Base-by-base conservation (phyloP, 1,139 yeast species). In the Schizosaccharomyces versatilis region DNA sequence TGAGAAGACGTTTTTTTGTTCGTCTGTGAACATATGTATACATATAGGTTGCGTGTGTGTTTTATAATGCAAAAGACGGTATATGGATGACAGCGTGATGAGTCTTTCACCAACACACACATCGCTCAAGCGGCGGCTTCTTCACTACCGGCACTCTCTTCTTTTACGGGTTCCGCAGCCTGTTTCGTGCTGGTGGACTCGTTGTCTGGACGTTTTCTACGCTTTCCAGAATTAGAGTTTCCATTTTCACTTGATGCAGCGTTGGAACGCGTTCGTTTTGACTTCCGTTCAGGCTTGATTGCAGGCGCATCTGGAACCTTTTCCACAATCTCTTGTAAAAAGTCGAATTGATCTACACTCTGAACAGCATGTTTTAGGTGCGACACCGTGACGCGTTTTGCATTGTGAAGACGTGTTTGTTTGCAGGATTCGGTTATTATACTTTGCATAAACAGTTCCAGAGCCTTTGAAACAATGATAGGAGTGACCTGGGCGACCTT, bases 401-500 rank as follows among this genome's bases (percentile, higher is more conserved):
- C 81, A 14, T 93, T 94, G 57, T 78, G 75, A 56, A 73, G 71
- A 57, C 80, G 77, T 8, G 96, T 95, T 62, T 84, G 86, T 52
- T 77, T 74, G 54, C 85, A 80, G 15, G 94, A 76, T 54, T 84
- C 88, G 63, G 84, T 90, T 54, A 90, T 94, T 58, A 93, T 73
- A 57, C 90, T 78, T 56, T 94, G 86, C 77, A 90, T 79, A 66
- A 90, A 90, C 59, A 85, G 77, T 68, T 90, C 98, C 56, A 90
- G 73, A 0, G 97, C 95, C 60, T 95, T 76, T 8, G 98, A 56
- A 10, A 90, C 95, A 38, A 88, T 88, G 32, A 90, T 82, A 0
- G 99, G 99, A 2, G 98, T 90, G 3, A 96, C 97, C 66, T 88
- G 97, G 8, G 98, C 96, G 14, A 93, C 98, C 67, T 90, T 90